These are phyloP conservation scores for Nakaseomyces kungkrabaensis DNA, from an alignment of 1,139 yeast species.

Conservation along the genomic window DNA sequence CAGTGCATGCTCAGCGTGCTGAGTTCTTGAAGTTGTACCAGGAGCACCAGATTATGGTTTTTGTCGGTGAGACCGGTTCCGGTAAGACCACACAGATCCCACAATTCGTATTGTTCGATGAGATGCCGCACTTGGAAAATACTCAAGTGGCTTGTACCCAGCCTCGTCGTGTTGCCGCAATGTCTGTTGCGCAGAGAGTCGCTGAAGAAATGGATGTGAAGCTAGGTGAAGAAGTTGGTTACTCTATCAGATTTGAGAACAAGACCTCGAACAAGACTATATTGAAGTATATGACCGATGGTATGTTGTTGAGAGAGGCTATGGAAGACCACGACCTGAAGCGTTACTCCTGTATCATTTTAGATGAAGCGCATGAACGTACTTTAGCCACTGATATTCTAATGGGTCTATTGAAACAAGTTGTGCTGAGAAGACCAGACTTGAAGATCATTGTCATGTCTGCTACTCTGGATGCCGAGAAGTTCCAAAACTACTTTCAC, in stretches of 20 bases:
- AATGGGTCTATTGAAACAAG: constrained; percentile 88
- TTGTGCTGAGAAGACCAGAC: constrained; percentile 71
- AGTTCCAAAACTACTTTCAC: constrained; percentile 81
- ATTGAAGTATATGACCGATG: constrained; percentile 95
- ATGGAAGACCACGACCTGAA: constrained; percentile 86
- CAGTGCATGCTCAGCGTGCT: constrained; percentile 88
- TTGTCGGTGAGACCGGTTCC: constrained; percentile 98
- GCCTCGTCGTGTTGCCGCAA: constrained; percentile 96
- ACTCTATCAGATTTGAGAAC: constrained; percentile 87
- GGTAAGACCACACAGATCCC: constrained; percentile 98
- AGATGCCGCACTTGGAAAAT: constrained; percentile 72
- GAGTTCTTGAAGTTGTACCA: constrained; percentile 82
- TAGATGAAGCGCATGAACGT: constrained; percentile 98
- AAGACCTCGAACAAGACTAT: constrained; percentile 71
- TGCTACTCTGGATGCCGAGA: constrained; percentile 95
- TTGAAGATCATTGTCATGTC: constrained; percentile 92
- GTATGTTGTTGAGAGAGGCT: constrained; percentile 95
- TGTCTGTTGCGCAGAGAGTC: constrained; percentile 94
- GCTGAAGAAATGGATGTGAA: constrained; percentile 93
- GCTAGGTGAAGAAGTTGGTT: constrained; percentile 89
- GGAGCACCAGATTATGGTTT: constrained; percentile 86
- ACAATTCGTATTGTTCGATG: constrained; percentile 88
- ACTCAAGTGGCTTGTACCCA: constrained; percentile 91
- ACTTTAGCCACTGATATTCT: constrained; percentile 93
- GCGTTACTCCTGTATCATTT: constrained; percentile 78